Percentiles rank a stretch among this genome's conserved stretches.
phyloP scores from a whole-genome alignment of 2,329 filamentous ascomycete genomes.

The Nemania sp. region DNA sequence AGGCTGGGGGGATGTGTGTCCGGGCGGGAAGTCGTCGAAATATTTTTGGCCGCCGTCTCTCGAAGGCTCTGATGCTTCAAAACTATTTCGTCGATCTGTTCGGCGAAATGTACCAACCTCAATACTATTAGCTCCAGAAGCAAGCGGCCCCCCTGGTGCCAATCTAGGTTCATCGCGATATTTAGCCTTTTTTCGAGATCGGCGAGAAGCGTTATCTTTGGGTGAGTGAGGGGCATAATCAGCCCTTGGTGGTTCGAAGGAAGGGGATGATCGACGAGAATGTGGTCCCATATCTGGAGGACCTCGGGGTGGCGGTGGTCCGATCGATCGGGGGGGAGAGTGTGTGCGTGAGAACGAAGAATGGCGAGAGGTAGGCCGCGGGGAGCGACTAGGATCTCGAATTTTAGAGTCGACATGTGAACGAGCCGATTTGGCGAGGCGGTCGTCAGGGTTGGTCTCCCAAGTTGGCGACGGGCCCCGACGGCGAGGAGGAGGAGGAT shows the following conservation, averaged over 20 bases:
- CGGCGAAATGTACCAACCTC: slow-evolving; percentile 54
- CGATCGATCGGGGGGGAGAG: slow-evolving; percentile 36
- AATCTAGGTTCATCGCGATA: slow-evolving; percentile 48
- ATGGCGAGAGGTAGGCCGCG: slow-evolving; percentile 35
- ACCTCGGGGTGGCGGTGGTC: slow-evolving; percentile 29
- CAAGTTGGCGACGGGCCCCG: slow-evolving; percentile 37
- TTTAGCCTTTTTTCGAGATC: slow-evolving; percentile 44
- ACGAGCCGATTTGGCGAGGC: slow-evolving; percentile 26
- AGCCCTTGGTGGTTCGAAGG: slow-evolving; percentile 30
- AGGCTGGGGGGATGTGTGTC: slow-evolving; percentile 61
- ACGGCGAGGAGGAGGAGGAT: slow-evolving; percentile 29
- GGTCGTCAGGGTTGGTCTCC: slow-evolving; percentile 32
- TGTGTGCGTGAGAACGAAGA: slow-evolving; percentile 40
- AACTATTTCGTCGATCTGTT: slow-evolving; percentile 46
- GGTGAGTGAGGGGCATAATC: slow-evolving; percentile 39
- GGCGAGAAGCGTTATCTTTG: slow-evolving; percentile 36
- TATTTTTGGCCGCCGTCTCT: slow-evolving; percentile 46
- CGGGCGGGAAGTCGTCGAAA: slow-evolving; percentile 43
- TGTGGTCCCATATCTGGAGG: slow-evolving; percentile 35
- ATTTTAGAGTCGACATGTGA: slow-evolving; percentile 31
- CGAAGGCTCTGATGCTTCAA: slow-evolving; percentile 40
- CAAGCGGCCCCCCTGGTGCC: slow-evolving; percentile 43
- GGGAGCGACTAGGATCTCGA: slow-evolving; percentile 38
- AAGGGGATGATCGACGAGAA: slow-evolving; percentile 36
- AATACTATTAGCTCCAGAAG: slow-evolving; percentile 54